Evolutionary conservation across 495 filamentous ascomycete genomes (phyloP).

Genomic region (Aspergillus sparsus): DNA sequence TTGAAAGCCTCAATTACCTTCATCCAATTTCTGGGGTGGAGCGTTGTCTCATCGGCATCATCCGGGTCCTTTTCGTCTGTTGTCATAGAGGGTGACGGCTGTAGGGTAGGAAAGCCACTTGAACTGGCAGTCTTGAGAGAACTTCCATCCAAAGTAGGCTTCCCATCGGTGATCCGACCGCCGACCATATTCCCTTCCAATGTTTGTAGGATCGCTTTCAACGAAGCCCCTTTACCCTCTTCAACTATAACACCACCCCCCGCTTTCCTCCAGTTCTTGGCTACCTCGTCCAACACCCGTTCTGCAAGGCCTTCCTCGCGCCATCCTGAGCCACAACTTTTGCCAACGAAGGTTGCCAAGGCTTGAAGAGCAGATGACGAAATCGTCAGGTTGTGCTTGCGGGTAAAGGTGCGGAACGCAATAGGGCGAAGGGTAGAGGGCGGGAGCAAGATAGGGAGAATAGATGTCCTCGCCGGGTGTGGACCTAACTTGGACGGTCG

Average conservation of each 20-base stretch:
- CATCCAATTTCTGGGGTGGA: conserved; percentile 73
- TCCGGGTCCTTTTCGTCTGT: conserved; percentile 57
- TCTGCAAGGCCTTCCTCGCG: conserved; percentile 92
- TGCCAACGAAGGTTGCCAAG: conserved; percentile 85
- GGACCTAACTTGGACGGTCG: conserved; percentile 41
- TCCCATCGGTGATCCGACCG: conserved; percentile 59
- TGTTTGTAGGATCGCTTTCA: conserved; percentile 78
- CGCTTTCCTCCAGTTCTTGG: conserved; percentile 83
- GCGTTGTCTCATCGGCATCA: conserved; percentile 56
- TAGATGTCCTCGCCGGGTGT: conserved; percentile 64
- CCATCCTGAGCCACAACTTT: conserved; percentile 94
- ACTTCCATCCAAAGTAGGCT: conserved; percentile 26
- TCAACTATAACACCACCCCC: conserved; percentile 86
- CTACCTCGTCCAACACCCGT: conserved; percentile 86
- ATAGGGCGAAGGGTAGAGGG: conserved; percentile 84
- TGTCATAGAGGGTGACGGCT: conserved; percentile 17
- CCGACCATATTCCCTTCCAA: conserved; percentile 83
- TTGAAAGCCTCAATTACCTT: conserved; percentile 77
- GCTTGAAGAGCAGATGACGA: conserved; percentile 83
- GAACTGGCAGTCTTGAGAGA: conserved; percentile 19
- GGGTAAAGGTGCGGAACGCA: conserved; percentile 94
- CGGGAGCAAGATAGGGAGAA: conserved; percentile 85
- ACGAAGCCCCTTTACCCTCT: conserved; percentile 66
- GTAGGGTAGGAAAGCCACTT: conserved; percentile 22
- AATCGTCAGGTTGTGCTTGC: conserved; percentile 94